Base-by-base conservation (phyloP, 2,329 filamentous ascomycete genomes). In the Cladosporium cucumerinum region DNA sequence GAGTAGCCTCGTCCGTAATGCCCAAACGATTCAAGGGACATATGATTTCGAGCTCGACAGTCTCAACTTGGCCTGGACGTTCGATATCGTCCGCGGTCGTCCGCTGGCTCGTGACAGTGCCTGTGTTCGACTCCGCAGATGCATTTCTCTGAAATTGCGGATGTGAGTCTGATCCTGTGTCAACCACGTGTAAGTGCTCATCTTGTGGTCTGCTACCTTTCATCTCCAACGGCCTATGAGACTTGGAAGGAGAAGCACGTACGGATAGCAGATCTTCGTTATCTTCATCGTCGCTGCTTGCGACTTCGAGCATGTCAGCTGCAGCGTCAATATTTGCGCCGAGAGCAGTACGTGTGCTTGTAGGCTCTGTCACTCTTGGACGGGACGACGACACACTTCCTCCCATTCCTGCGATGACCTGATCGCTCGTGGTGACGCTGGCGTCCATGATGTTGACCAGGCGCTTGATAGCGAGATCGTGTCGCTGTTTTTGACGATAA, bases 401-500 rank as follows among this genome's bases (percentile, higher is more conserved):
- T 54, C 12, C 66, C 57, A 23, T 64, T 39, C 16, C 28, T 34
- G 36, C 64, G 10, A 74, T 63, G 23, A 70, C 68, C 23, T 88
- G 84, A 25, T 82, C 79, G 26, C 85, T 85, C 2, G 83, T 83
- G 30, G 88, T 81, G 2, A 89, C 81, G 54, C 87, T 85, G 55
- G 90, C 92, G 32, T 90, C 92, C 66, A 93, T 90, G 60, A 91
- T 85, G 49, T 92, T 86, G 2, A 86, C 82, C 75, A 97, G 88
- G 63, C 87, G 86, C 61, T 85, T 83, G 69, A 96, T 81, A 0
- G 93, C 90, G 68, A 86, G 82, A 52, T 86, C 81, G 70, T 96
- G 92, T 51, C 92, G 86, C 21, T 81, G 77, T 65, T 87, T 85
- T 70, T 82, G 87, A 55, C 91, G 87, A 73, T 89, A 97, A 12